These are phyloP conservation scores for Starmerella cellae DNA, from an alignment of 805 yeast species.

Conservation along the genomic window DNA sequence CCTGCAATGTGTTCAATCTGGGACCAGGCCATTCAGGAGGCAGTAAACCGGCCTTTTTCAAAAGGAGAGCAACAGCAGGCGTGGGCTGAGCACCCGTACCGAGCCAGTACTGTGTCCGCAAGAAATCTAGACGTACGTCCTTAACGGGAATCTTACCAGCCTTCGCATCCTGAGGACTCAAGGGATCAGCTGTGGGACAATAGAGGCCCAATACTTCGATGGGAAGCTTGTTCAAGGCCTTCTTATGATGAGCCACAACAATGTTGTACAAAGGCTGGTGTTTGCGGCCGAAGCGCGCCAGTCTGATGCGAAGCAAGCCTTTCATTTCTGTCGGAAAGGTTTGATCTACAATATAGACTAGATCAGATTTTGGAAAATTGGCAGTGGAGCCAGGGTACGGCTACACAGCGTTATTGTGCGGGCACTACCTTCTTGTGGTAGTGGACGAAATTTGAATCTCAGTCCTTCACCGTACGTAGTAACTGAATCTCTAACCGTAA, in stretches of 20 bases:
- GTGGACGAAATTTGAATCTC: no score
- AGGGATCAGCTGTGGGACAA: conserved; percentile 65
- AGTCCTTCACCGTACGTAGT: no score
- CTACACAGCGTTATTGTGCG: no score
- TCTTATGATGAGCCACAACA: conserved; percentile 61
- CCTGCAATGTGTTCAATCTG: conserved; percentile 6
- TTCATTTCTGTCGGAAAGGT: conserved; percentile 39
- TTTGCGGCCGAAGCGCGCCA: conserved; percentile 85
- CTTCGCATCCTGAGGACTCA: conserved; percentile 47
- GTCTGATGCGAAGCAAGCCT: conserved; percentile 71
- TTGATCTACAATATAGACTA: no score
- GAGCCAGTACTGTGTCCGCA: conserved; percentile 86
- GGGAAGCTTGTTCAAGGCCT: conserved; percentile 74
- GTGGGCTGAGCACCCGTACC: conserved; percentile 96
- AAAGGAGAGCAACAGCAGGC: conserved; percentile 59
- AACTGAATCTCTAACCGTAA: no score
- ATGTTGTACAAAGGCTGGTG: conserved; percentile 83
- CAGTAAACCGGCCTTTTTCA: conserved; percentile 54
- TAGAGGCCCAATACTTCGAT: conserved; percentile 92
- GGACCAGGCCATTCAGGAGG: conserved; percentile 33
- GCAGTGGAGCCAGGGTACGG: no score
- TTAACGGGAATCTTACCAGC: conserved; percentile 50
- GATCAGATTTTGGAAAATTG: no score
- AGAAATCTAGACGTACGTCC: conserved; percentile 72
- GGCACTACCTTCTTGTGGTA: no score